These are phyloP conservation scores for Daldinia decipiens DNA, from an alignment of 495 filamentous ascomycete species.

Conservation along the genomic window DNA sequence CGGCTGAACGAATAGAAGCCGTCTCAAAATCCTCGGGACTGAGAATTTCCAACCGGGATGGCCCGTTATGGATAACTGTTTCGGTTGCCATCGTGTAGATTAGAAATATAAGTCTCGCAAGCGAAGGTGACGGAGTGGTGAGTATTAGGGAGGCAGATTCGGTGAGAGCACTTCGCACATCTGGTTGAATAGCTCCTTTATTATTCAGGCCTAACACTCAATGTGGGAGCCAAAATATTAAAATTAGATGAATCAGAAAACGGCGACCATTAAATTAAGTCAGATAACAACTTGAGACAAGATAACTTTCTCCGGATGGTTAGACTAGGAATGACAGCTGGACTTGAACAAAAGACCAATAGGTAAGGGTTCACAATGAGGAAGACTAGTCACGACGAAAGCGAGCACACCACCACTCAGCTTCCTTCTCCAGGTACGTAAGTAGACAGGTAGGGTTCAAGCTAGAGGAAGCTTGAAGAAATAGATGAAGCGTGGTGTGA, in stretches of 20 bases:
- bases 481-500: conserved; percentile 2
- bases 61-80: conserved; percentile 42
- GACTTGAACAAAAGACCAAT: conserved; percentile 28
- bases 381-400: conserved; percentile 40
- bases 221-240: conserved; percentile 9
- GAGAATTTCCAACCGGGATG: conserved; percentile 47
- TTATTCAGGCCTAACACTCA: conserved; percentile 29
- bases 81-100: conserved; percentile 45
- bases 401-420: conserved; percentile 36
- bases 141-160: conserved; percentile 33
- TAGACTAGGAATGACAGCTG: conserved; percentile 17
- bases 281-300: conserved; percentile 26
- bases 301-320: conserved; percentile 11
- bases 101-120: conserved; percentile 28
- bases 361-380: conserved; percentile 37
- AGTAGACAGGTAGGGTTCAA: conserved; percentile 23
- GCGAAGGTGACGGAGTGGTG: conserved; percentile 5
- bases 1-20: conserved; percentile 62
- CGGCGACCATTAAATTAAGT: conserved; percentile 34
- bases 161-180: conserved; percentile 35
- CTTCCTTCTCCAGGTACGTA: conserved; percentile 8
- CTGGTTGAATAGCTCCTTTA: conserved; percentile 30
- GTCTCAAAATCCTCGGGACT: conserved; percentile 61
- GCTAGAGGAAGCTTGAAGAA: conserved; percentile 37
- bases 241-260: conserved; percentile 24